Evolutionary conservation across 768 basidiomycete genomes (phyloP), one percentile per base, ranked within the genome.

Genomic region (Tricholoma saponaceum): DNA sequence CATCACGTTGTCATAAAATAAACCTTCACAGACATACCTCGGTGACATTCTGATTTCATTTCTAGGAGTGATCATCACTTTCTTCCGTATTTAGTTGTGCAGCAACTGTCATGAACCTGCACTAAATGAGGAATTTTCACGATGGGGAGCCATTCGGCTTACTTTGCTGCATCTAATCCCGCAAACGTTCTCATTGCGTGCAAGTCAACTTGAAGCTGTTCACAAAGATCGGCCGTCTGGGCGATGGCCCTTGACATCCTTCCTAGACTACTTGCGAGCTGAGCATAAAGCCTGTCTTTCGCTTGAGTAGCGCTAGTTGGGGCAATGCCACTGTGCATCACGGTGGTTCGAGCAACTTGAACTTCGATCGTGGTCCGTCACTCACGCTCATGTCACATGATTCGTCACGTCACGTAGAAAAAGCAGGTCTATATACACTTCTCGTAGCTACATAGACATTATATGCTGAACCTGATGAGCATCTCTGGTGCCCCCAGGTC

Each of bases 121-220:
- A 7, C 14, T 22, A 25, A 16, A 54, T 10, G 35, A 49, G 37
- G 55, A 43, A n/a, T 4, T 16, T 50, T 13, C 23, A 54, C 4
- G 2, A 50, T n/a, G 26, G 16, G 14, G 13, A 28, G 44, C 10
- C 20, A 28, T 26, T 30, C n/a, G 26, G 74, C 86, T 65, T 69
- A 92, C 91, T 92, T 92, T 54, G 91, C 87, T 18, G 87, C 89
- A 69, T 91, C 89, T 51, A 86, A 76, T 0, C 87, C 89, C 13
- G 90, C 87, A 60, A 95, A 84, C 28, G 83, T 83, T 55, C 83
- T 74, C 90, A 93, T 92, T 14, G 88, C 84, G 56, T 87, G 81
- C 54, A 94, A 71, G 73, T 91, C 89, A 46, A 82, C 78, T 60
- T 90, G 84, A 62, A 94, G 78, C 54, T 84, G 82, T 66, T 87